These are phyloP conservation scores for Flagelloscypha sp. DNA, from an alignment of 768 basidiomycete species.

Conservation along the genomic window DNA sequence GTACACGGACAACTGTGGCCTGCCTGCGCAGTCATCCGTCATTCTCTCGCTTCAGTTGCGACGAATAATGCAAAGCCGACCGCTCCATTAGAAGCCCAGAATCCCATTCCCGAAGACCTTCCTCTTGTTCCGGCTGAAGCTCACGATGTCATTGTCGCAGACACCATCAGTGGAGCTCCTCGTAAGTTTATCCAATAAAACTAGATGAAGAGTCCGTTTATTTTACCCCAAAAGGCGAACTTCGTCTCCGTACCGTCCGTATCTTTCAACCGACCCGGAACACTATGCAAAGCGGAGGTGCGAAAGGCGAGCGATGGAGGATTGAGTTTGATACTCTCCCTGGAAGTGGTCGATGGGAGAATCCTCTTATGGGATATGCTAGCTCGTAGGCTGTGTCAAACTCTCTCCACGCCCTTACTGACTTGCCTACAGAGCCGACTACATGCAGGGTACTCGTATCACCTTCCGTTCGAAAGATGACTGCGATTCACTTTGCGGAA, in stretches of 20 bases:
- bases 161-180: slow-evolving; percentile 81
- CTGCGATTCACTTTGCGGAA: slow-evolving; percentile 90
- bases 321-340: slow-evolving; percentile 92
- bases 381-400: slow-evolving; percentile 62
- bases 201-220: slow-evolving; percentile 2
- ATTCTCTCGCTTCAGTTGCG: slow-evolving; percentile 17
- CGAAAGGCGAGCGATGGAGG: slow-evolving; percentile 82
- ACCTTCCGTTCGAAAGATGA: slow-evolving; percentile 83
- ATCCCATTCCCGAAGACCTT: slow-evolving; percentile 14
- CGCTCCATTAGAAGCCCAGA: slow-evolving; percentile 20
- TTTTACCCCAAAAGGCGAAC: slow-evolving; percentile 45
- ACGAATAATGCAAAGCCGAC: slow-evolving; percentile 21
- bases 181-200: slow-evolving; percentile 33
- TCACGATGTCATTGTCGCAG: slow-evolving; percentile 67
- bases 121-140: slow-evolving; percentile 34
- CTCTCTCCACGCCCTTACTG: slow-evolving; percentile 6
- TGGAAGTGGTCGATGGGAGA: slow-evolving; percentile 93
- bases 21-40: slow-evolving; percentile 16
- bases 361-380: slow-evolving; percentile 95
- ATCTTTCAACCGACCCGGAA: slow-evolving; percentile 91
- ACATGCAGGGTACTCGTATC: slow-evolving; percentile 86
- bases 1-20: slow-evolving; percentile 23
- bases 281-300: slow-evolving; percentile 90
- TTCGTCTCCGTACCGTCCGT: slow-evolving; percentile 80
- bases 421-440: slow-evolving; percentile 62